Percentiles rank a stretch among this genome's conserved stretches.
These are phyloP conservation scores for Stereum hirsutum DNA, from an alignment of 1,284 basidiomycete genomes.

Conservation along the genomic window DNA sequence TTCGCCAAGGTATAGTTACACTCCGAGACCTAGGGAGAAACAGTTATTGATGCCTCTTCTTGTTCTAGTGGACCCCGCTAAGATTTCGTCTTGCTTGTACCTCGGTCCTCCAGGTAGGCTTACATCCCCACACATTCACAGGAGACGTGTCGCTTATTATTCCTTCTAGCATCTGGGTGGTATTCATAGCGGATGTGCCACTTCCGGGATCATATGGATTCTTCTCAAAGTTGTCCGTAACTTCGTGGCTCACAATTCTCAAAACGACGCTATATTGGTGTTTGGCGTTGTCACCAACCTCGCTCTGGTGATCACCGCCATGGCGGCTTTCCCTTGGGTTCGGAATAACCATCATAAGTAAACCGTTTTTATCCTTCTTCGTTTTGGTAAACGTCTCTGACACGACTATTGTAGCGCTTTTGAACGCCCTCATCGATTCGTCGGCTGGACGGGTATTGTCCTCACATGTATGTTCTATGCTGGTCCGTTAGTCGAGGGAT, in stretches of 20 bases:
- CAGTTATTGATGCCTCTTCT: conserved; percentile 1
- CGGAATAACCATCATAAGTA: conserved; percentile 73
- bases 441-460: conserved; percentile 59
- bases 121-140: no score
- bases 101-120: conserved; percentile 61
- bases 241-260: conserved; percentile 34
- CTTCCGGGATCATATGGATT: conserved; percentile 61
- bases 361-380: conserved; percentile 16
- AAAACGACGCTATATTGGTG: conserved; percentile 44
- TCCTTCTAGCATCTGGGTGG: conserved; percentile 74
- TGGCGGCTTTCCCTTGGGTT: conserved; percentile 63
- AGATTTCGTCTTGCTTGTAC: conserved; percentile 66
- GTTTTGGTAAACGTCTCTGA: conserved; percentile 8
- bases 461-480: conserved; percentile 35
- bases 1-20: conserved; percentile 50
- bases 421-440: conserved; percentile 68
- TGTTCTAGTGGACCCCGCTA: conserved; percentile 54
- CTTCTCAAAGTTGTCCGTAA: conserved; percentile 49
- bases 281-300: conserved; percentile 51
- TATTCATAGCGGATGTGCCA: conserved; percentile 66
- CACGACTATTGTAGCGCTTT: conserved; percentile 43
- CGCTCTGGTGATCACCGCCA: conserved; percentile 42
- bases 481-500: neutral
- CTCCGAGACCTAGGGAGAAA: no score
- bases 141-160: no score